Evolutionary conservation across 257 asterid species (phyloP).

Genomic region (Fraxinus quadrangulata): DNA sequence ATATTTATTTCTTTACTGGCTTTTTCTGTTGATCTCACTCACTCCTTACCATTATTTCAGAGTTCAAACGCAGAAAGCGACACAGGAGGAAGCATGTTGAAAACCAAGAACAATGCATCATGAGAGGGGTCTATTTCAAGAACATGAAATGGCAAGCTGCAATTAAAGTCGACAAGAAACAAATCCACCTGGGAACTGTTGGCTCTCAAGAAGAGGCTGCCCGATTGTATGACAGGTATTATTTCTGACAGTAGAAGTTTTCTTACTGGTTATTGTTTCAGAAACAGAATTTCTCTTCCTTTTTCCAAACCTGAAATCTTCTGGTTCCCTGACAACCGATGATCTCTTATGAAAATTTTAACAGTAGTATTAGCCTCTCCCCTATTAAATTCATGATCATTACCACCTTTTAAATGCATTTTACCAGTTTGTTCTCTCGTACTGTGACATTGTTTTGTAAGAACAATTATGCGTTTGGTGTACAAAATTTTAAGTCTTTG

Average conservation of each 20-base stretch:
- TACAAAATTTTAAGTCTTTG: background rate
- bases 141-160: conserved; percentile 99
- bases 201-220: conserved; percentile 98
- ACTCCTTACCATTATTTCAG: conserved; percentile 39
- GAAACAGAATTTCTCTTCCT: background rate
- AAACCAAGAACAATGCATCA: conserved; percentile 70
- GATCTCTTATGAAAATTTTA: conserved; percentile 34
- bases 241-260: background rate
- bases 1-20: background rate
- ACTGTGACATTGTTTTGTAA: background rate
- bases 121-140: conserved; percentile 96
- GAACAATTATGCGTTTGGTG: background rate
- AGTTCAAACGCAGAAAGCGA: conserved; percentile 77
- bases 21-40: conserved; percentile 9
- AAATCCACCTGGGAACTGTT: conserved; percentile 92
- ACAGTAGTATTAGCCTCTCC: background rate
- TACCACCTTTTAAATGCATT: background rate
- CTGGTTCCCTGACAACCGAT: conserved; percentile 25
- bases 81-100: conserved; percentile 88
- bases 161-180: conserved; percentile 93
- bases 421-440: background rate
- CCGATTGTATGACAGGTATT: conserved; percentile 82
- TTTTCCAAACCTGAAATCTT: background rate
- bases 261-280: background rate
- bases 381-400: conserved; percentile 8